Evolutionary conservation across 1,139 yeast species (phyloP).

Genomic region (Zygoascus sp.): DNA sequence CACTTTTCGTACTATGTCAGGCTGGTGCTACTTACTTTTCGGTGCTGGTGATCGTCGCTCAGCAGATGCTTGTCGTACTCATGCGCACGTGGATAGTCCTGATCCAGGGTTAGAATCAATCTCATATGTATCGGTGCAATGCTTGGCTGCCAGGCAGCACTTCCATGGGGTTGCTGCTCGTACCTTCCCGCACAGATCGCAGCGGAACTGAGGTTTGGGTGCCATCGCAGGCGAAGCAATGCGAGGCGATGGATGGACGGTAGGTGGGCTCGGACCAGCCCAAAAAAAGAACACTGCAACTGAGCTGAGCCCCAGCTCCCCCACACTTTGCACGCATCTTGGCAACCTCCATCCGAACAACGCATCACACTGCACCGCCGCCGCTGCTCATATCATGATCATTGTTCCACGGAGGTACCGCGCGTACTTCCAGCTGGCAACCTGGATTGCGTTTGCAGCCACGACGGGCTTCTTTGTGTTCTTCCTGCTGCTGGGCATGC

Average conservation of each 20-base stretch:
- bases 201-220: background rate
- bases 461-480: background rate
- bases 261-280: too few relatives aligned
- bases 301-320: too few relatives aligned
- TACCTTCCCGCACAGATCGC: background rate
- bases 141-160: background rate
- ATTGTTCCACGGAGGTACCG: background rate
- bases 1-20: too few relatives aligned
- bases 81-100: constrained; percentile 10
- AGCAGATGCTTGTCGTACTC: constrained; percentile 14
- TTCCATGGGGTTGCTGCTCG: background rate
- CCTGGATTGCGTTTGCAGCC: background rate
- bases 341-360: too few relatives aligned
- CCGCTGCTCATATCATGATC: background rate
- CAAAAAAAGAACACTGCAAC: too few relatives aligned
- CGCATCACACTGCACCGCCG: too few relatives aligned
- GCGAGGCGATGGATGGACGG: too few relatives aligned
- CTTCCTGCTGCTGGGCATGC: background rate
- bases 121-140: background rate
- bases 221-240: background rate
- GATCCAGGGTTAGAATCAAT: too few relatives aligned
- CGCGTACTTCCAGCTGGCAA: background rate
- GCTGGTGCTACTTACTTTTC: background rate
- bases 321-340: too few relatives aligned
- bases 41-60: constrained; percentile 13